Evolutionary conservation across 306 rosid species (phyloP).

Genomic region (Delonix regia): DNA sequence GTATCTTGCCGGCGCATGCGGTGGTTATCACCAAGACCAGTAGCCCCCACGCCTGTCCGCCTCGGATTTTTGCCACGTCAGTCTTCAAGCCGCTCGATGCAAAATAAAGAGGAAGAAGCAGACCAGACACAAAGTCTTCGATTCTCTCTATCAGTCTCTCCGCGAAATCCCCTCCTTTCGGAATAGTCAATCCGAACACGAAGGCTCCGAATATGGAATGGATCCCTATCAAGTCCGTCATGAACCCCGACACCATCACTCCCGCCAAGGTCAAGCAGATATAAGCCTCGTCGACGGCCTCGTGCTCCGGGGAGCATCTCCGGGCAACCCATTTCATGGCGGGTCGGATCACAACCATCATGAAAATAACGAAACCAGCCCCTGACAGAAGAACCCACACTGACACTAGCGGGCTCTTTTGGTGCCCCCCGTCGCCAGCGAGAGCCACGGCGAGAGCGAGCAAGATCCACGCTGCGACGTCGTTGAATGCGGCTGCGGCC

Average conservation of each 20-base stretch:
- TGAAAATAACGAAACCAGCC: conserved; percentile 55
- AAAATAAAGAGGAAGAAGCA: conserved; percentile 78
- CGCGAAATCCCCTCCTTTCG: conserved; percentile 62
- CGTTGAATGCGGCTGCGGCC: conserved; percentile 94
- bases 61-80: conserved; percentile 56
- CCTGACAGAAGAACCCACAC: conserved; percentile 83
- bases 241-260: conserved; percentile 70
- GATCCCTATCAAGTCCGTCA: conserved; percentile 81
- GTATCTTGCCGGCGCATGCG: conserved; percentile 77
- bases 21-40: conserved; percentile 60
- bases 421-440: conserved; percentile 43
- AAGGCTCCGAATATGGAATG: conserved; percentile 88
- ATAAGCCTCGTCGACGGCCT: conserved; percentile 41
- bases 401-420: conserved; percentile 63
- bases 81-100: conserved; percentile 90
- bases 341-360: conserved; percentile 64
- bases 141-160: conserved; percentile 65
- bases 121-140: conserved; percentile 80
- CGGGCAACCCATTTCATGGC: conserved; percentile 65
- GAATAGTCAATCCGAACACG: conserved; percentile 72
- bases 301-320: conserved; percentile 43
- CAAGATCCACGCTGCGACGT: conserved; percentile 86
- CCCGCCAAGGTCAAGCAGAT: conserved; percentile 66
- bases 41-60: conserved; percentile 73
- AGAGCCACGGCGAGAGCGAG: conserved; percentile 81